Evolutionary conservation across 2,329 filamentous ascomycete genomes (phyloP).

Genomic region (Colletotrichum tabaci): DNA sequence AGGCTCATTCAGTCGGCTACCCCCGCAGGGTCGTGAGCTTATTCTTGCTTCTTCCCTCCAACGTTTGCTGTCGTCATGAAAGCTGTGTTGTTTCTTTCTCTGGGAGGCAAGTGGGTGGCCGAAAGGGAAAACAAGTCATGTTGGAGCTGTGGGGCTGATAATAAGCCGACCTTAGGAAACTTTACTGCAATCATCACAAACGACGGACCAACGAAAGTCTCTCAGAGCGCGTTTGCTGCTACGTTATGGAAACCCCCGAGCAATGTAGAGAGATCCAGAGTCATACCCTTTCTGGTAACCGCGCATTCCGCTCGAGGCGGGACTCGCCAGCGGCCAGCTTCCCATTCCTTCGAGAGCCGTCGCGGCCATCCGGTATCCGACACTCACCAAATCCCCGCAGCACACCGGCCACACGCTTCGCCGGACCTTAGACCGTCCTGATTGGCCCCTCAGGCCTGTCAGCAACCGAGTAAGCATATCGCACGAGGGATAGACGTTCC

Average conservation of each 20-base stretch:
- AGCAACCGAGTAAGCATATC: slow-evolving; percentile 31
- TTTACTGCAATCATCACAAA: slow-evolving; percentile 17
- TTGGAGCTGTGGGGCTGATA: neutral
- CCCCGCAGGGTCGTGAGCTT: neutral
- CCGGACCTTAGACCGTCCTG: slow-evolving; percentile 2
- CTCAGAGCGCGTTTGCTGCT: slow-evolving; percentile 29
- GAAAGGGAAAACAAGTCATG: slow-evolving; percentile 3
- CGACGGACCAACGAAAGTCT: slow-evolving; percentile 34
- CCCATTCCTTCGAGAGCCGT: slow-evolving; percentile 36
- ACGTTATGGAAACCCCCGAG: slow-evolving; percentile 22
- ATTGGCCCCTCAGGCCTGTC: slow-evolving; percentile 18
- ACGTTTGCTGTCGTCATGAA: neutral
- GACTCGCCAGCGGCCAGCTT: slow-evolving; percentile 18
- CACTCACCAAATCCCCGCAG: slow-evolving; percentile 19
- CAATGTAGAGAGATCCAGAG: slow-evolving; percentile 33
- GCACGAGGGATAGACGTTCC: slow-evolving; percentile 34
- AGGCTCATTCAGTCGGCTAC: slow-evolving; percentile 13
- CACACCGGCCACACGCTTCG: slow-evolving; percentile 16
- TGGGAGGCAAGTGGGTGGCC: neutral
- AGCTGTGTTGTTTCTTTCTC: neutral
- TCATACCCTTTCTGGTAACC: slow-evolving; percentile 24
- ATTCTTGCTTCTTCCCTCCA: slow-evolving; percentile 11
- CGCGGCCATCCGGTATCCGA: slow-evolving; percentile 35
- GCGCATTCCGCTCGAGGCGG: slow-evolving; percentile 28
- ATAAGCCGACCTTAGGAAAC: slow-evolving; percentile 10